A percentile compares a stretch with the other conserved stretches of the same genome.
phyloP scores from a whole-genome alignment of 768 basidiomycete genomes.

The Hygrophoropsis aurantiaca region DNA sequence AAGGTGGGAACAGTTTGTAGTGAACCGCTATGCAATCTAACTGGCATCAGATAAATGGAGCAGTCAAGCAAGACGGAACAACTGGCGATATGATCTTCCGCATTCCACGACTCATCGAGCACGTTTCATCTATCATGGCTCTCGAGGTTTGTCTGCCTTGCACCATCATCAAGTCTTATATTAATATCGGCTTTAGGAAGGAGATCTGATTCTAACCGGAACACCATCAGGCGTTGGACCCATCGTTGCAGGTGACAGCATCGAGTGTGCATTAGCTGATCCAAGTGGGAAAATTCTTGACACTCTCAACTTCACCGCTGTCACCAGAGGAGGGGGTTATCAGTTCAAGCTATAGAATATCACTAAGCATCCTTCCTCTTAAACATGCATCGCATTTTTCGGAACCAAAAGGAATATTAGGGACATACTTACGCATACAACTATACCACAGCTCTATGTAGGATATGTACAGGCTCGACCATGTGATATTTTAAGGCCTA shows the following conservation, averaged over 20 bases:
- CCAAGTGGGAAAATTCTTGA: conserved; percentile 54
- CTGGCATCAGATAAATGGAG: conserved; percentile 70
- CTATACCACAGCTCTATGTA: conserved; percentile 11
- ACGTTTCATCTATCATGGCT: conserved; percentile 94
- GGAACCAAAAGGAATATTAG: background rate
- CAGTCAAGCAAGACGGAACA: conserved; percentile 79
- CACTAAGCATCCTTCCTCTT: background rate
- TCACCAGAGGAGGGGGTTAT: conserved; percentile 71
- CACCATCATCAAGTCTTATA: conserved; percentile 1
- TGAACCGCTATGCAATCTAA: background rate
- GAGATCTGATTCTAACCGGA: conserved; percentile 88
- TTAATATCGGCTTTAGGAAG: conserved; percentile 57
- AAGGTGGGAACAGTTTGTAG: conserved; percentile 45
- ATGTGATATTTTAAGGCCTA: background rate
- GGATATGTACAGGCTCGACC: conserved; percentile 6
- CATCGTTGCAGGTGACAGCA: conserved; percentile 69
- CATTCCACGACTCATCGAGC: conserved; percentile 84
- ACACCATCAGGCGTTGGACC: conserved; percentile 92
- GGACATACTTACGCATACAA: conserved; percentile 15
- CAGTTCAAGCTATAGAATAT: conserved; percentile 37
- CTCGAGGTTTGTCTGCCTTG: conserved; percentile 63
- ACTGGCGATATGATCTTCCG: conserved; percentile 91
- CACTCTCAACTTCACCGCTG: conserved; percentile 62
- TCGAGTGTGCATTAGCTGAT: conserved; percentile 72
- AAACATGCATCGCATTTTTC: background rate